Conservation (phyloP, 2,329 filamentous ascomycete genomes). For the Westerdykella ornata region DNA sequence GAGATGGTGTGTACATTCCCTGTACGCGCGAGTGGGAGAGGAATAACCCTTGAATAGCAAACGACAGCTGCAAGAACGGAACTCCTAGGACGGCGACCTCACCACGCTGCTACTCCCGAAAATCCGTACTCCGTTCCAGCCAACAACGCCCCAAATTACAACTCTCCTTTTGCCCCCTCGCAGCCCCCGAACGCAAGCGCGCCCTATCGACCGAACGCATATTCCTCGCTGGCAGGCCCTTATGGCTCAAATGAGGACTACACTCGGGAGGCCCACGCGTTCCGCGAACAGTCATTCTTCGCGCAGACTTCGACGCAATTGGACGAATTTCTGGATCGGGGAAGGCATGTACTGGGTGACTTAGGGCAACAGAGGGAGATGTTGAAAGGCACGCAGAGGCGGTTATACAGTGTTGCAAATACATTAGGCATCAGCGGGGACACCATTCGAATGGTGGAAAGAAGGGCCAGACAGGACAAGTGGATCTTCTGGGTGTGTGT, state of each 20-base stretch:
- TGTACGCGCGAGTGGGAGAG: constrained; percentile 5
- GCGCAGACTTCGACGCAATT: constrained; percentile 72
- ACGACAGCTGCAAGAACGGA: constrained; percentile 67
- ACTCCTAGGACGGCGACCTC: constrained; percentile 76
- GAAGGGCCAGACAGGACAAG: constrained; percentile 88
- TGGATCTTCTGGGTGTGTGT: constrained; percentile 94
- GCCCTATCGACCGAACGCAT: constrained; percentile 38
- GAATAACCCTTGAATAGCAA: constrained; percentile 34
- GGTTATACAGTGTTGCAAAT: constrained; percentile 86
- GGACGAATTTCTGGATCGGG: constrained; percentile 89
- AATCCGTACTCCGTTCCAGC: constrained; percentile 68
- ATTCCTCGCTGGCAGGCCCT: constrained; percentile 27
- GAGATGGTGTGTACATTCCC: constrained; percentile 50
- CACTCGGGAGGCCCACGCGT: constrained; percentile 69
- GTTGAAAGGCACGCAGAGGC: constrained; percentile 87
- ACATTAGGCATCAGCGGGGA: constrained; percentile 90
- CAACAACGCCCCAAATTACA: constrained; percentile 11
- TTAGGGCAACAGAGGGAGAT: constrained; percentile 86
- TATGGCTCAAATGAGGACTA: constrained; percentile 48
- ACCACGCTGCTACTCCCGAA: constrained; percentile 72
- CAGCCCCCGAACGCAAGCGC: constrained; percentile 24
- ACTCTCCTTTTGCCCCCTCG: constrained; percentile 29
- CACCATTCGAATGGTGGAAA: constrained; percentile 93
- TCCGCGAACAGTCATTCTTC: constrained; percentile 87
- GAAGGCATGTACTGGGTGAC: constrained; percentile 83